Percentiles rank a stretch among this genome's conserved stretches.
Evolutionary conservation across 176 grass and related monocot genomes (phyloP).

Genomic region (Zoysia pacifica): DNA sequence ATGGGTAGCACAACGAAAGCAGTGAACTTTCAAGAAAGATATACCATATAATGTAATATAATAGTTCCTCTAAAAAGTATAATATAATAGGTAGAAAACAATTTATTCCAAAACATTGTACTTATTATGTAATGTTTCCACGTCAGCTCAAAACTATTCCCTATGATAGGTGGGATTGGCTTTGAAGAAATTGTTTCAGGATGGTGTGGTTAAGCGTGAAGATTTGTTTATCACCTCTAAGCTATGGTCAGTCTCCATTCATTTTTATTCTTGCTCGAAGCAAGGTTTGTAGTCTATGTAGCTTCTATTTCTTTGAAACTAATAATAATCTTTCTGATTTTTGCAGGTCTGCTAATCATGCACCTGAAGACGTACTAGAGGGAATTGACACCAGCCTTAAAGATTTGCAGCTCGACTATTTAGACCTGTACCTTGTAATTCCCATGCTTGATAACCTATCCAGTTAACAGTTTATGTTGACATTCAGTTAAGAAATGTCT

Average conservation of each 20-base stretch:
- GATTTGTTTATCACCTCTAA: slow-evolving; percentile 89
- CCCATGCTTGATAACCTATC: neutral
- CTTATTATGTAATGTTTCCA: neutral
- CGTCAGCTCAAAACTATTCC: neutral
- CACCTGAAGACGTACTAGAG: slow-evolving; percentile 43
- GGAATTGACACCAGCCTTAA: slow-evolving; percentile 27
- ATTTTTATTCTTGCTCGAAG: neutral
- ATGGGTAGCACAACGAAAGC: neutral
- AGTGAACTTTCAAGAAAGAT: too few relatives aligned
- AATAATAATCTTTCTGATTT: neutral
- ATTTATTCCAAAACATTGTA: neutral
- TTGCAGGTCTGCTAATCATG: slow-evolving; percentile 38
- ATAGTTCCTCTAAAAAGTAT: too few relatives aligned
- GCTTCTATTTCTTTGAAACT: neutral
- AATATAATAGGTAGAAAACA: too few relatives aligned
- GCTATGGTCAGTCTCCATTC: slow-evolving; percentile 60
- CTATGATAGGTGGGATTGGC: slow-evolving; percentile 60
- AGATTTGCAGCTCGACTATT: slow-evolving; percentile 50
- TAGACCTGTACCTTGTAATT: slow-evolving; percentile 46
- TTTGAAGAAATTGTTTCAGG: slow-evolving; percentile 69
- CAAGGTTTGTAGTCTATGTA: neutral
- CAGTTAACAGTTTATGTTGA: neutral
- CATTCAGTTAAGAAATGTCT: slow-evolving; percentile 4
- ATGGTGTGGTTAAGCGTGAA: slow-evolving; percentile 65
- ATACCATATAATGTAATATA: too few relatives aligned